A percentile compares a stretch with the other conserved stretches of the same genome.
These are phyloP conservation scores for Escallonia rubra DNA, from an alignment of 129 eudicot species.

Conservation along the genomic window DNA sequence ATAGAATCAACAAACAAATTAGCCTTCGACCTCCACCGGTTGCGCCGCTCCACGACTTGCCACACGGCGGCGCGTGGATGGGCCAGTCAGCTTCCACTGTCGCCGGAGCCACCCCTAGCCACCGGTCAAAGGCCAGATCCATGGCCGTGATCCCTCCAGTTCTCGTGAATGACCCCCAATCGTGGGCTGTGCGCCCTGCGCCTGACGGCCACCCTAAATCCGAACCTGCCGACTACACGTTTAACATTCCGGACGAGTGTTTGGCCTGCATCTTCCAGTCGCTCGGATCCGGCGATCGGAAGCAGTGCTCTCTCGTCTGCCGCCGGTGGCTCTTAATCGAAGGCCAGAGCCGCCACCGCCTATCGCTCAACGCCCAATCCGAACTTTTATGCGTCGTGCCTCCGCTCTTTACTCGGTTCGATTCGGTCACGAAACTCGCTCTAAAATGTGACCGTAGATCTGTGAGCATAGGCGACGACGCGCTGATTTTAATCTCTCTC, in stretches of 20 bases:
- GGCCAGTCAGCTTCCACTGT: constrained; percentile 42
- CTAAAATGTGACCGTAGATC: constrained; percentile 61
- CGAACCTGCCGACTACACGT: constrained; percentile 10
- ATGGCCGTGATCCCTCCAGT: constrained; percentile 10
- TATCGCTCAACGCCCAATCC: constrained; percentile 47
- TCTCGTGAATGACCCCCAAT: neutral
- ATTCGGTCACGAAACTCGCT: constrained; percentile 54
- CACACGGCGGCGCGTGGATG: constrained; percentile 44
- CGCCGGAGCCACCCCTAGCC: constrained; percentile 26
- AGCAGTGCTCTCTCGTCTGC: constrained; percentile 51
- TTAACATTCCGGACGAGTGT: constrained; percentile 50
- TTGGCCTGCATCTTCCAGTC: constrained; percentile 52
- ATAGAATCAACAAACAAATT: no score
- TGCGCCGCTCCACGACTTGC: neutral
- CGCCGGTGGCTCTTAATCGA: constrained; percentile 59
- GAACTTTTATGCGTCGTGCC: constrained; percentile 24
- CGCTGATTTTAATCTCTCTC: constrained; percentile 34
- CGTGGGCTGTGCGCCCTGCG: no score
- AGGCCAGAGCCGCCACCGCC: constrained; percentile 59
- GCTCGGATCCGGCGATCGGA: constrained; percentile 55
- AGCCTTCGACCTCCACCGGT: neutral
- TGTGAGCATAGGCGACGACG: constrained; percentile 46
- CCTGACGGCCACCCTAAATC: no score
- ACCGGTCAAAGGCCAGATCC: constrained; percentile 11
- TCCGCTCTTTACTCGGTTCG: constrained; percentile 39